phyloP scores from a whole-genome alignment of 2,329 filamentous ascomycete species.

The Aspergillus pseudotamarii region DNA sequence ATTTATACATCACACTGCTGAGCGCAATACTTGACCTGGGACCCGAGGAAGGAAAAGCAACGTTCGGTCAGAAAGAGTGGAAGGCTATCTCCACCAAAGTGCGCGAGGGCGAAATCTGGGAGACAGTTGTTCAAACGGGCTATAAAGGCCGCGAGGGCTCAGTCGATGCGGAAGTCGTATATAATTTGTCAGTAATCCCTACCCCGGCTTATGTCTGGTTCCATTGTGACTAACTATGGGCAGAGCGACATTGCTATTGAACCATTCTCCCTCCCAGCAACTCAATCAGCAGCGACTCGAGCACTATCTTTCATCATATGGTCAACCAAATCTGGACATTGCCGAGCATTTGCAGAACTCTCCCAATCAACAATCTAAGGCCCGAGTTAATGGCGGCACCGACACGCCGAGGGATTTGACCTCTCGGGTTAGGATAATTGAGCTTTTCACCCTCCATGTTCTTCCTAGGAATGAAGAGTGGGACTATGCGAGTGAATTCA shows the following conservation, averaged over 20 bases:
- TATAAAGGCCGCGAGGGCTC: conserved; percentile 87
- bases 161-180: conserved; percentile 90
- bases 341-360: conserved; percentile 60
- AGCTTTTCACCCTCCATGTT: conserved; percentile 93
- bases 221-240: conserved; percentile 8
- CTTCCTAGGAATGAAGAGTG: conserved; percentile 93
- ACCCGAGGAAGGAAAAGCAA: conserved; percentile 83
- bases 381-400: conserved; percentile 60
- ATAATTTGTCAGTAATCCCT: conserved; percentile 48
- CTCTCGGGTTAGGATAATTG: conserved; percentile 85
- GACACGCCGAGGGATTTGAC: conserved; percentile 83
- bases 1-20: conserved; percentile 88
- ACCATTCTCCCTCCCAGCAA: conserved; percentile 81
- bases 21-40: conserved; percentile 90
- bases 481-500: conserved; percentile 93
- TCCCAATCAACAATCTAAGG: conserved; percentile 36
- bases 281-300: conserved; percentile 88
- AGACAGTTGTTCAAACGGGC: conserved; percentile 82
- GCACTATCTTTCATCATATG: conserved; percentile 79
- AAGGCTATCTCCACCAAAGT: conserved; percentile 79
- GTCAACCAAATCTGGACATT: conserved; percentile 72
- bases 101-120: conserved; percentile 89
- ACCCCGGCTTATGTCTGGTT: conserved; percentile 2
- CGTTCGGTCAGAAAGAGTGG: conserved; percentile 86
- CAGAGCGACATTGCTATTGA: conserved; percentile 85